These are phyloP conservation scores for Mortierella sp. DNA, from an alignment of 371 early-diverging fungal species.

Conservation along the genomic window DNA sequence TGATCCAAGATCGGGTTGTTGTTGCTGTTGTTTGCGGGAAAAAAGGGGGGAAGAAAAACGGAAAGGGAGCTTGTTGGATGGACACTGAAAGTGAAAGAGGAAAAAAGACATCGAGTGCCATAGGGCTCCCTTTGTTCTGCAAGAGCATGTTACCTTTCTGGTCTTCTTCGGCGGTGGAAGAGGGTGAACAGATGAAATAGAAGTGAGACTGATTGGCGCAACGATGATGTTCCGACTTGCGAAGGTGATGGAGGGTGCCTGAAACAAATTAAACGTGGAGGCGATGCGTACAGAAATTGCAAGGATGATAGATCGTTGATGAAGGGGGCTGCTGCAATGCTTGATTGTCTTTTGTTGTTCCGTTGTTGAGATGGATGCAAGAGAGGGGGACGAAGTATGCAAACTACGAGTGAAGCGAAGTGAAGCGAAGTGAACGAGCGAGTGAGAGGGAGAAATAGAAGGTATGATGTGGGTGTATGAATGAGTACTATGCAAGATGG, in stretches of 20 bases:
- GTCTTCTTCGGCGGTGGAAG: not conserved
- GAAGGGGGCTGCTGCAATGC: not conserved
- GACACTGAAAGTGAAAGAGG: not conserved
- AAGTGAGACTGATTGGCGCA: slow-evolving; percentile 4
- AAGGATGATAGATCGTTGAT: not conserved
- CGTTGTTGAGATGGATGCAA: not conserved
- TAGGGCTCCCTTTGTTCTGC: not conserved
- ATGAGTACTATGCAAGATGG: not conserved
- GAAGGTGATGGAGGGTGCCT: not conserved
- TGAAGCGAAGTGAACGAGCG: not conserved
- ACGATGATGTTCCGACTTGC: too few relatives aligned
- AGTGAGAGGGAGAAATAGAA: not conserved
- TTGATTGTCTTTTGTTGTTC: not conserved
- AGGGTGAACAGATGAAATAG: not conserved
- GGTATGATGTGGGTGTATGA: not conserved
- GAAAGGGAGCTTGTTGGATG: not conserved
- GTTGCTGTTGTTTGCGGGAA: not conserved
- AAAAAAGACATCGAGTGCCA: too few relatives aligned
- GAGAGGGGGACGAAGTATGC: not conserved
- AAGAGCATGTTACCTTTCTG: not conserved
- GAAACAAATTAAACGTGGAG: not conserved
- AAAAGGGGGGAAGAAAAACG: too few relatives aligned
- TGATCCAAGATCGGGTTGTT: not conserved
- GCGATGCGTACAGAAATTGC: not conserved
- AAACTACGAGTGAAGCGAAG: not conserved